A percentile compares a stretch with the other conserved stretches of the same genome.
Conservation (phyloP, 192 early-diverging fungal species). For the Backusella tuberculispora region DNA sequence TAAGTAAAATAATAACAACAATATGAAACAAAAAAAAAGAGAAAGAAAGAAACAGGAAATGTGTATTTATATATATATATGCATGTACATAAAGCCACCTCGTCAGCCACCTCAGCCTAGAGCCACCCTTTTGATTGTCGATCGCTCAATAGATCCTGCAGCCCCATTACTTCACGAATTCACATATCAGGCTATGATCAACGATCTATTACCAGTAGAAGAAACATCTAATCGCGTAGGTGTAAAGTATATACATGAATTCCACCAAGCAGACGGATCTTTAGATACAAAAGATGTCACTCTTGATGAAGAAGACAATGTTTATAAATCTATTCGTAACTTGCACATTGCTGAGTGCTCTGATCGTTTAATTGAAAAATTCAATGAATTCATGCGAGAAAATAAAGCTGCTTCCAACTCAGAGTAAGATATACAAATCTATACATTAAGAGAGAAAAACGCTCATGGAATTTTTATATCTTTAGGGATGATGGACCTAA, state of each 20-base stretch:
- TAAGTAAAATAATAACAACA: slow-evolving; percentile 26
- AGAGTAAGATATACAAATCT: neutral
- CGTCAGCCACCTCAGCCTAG: slow-evolving; percentile 55
- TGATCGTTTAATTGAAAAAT: slow-evolving; percentile 71
- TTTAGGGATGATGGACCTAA: slow-evolving; percentile 29
- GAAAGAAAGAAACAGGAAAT: neutral
- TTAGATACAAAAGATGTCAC: slow-evolving; percentile 51
- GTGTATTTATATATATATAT: neutral
- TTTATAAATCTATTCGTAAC: slow-evolving; percentile 79
- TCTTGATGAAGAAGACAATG: slow-evolving; percentile 79
- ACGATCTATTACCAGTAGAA: slow-evolving; percentile 80
- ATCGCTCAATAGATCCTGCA: slow-evolving; percentile 88
- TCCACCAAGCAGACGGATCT: slow-evolving; percentile 44
- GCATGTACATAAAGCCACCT: slow-evolving; percentile 36
- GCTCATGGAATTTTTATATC: neutral
- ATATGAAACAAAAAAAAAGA: no score
- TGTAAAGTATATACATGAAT: slow-evolving; percentile 65
- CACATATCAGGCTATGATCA: slow-evolving; percentile 98
- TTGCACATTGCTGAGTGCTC: slow-evolving; percentile 83
- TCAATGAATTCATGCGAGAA: slow-evolving; percentile 79
- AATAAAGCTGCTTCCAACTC: slow-evolving; percentile 53
- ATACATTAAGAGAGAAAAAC: neutral
- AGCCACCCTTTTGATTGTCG: slow-evolving; percentile 86
- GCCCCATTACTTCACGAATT: slow-evolving; percentile 97
- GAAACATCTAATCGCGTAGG: slow-evolving; percentile 40